Evolutionary conservation across 495 filamentous ascomycete genomes (phyloP).

Genomic region (Penicillium malachiteum): DNA sequence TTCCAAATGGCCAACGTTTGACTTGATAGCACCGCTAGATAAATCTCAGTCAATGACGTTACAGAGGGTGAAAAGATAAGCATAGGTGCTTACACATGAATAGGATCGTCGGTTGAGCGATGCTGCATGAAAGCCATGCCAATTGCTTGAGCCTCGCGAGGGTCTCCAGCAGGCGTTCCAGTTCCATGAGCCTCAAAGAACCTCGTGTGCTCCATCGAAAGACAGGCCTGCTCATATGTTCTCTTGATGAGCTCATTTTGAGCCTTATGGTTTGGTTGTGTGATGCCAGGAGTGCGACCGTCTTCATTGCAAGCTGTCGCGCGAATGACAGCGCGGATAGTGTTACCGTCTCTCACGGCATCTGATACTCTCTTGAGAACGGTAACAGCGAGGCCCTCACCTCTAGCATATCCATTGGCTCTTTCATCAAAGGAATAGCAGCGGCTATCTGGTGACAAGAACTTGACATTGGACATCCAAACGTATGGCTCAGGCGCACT

Average conservation of each 20-base stretch:
- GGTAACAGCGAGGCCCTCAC: conserved; percentile 25
- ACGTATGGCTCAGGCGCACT: background rate
- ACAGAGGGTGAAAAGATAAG: too few relatives aligned
- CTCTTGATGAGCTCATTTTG: conserved; percentile 55
- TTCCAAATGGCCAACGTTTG: conserved; percentile 42
- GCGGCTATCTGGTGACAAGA: conserved; percentile 24
- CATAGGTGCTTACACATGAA: too few relatives aligned
- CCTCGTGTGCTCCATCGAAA: conserved; percentile 33
- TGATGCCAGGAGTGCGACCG: conserved; percentile 34
- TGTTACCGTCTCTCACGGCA: conserved; percentile 35
- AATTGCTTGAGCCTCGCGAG: conserved; percentile 43
- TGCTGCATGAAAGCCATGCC: conserved; percentile 53
- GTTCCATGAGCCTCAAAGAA: conserved; percentile 39
- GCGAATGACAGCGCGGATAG: conserved; percentile 43
- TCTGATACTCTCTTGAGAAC: conserved; percentile 37
- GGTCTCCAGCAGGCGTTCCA: background rate
- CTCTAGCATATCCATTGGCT: conserved; percentile 33
- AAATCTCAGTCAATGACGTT: too few relatives aligned
- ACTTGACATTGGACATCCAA: background rate
- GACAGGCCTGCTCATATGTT: conserved; percentile 46
- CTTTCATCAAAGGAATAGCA: conserved; percentile 35
- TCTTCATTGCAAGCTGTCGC: conserved; percentile 41
- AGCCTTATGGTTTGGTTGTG: conserved; percentile 50
- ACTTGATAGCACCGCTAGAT: conserved; percentile 29
- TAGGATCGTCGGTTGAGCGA: background rate